Conservation (phyloP, 2,329 filamentous ascomycete species). For the Neonectria neomacrospora region DNA sequence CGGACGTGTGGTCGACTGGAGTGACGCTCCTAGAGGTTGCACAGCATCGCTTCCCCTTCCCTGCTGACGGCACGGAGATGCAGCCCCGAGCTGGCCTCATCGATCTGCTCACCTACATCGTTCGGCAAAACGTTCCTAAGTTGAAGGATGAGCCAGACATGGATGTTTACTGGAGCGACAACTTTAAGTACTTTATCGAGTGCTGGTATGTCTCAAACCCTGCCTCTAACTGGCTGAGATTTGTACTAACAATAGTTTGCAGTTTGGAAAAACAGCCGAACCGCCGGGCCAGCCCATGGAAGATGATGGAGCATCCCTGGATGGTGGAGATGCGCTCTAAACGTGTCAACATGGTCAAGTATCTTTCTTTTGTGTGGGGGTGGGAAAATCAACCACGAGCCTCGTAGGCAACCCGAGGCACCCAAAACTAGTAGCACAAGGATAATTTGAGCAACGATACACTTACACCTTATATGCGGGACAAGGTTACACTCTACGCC, state of each 20-base stretch:
- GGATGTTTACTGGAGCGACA: conserved; percentile 93
- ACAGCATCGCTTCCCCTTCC: conserved; percentile 98
- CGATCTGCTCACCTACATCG: conserved; percentile 96
- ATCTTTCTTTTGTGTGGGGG: conserved; percentile 94
- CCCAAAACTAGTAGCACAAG: conserved; percentile 28
- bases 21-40: conserved; percentile 99
- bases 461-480: conserved; percentile 22
- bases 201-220: conserved; percentile 80
- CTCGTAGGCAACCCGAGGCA: conserved; percentile 32
- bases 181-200: conserved; percentile 99
- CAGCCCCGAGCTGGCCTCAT: conserved; percentile 93
- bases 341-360: conserved; percentile 97
- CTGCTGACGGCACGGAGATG: conserved; percentile 94
- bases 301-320: conserved; percentile 99
- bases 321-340: conserved; percentile 96
- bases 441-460: conserved; percentile 24
- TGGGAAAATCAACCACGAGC: conserved; percentile 70
- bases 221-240: background rate
- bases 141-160: conserved; percentile 94
- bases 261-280: conserved; percentile 94
- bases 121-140: conserved; percentile 92
- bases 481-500: conserved; percentile 12
- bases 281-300: conserved; percentile 92
- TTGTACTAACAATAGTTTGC: conserved; percentile 39
- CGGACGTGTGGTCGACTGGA: conserved; percentile 97